Conservation (phyloP, 2,329 filamentous ascomycete species). For the Venturia pyrina region DNA sequence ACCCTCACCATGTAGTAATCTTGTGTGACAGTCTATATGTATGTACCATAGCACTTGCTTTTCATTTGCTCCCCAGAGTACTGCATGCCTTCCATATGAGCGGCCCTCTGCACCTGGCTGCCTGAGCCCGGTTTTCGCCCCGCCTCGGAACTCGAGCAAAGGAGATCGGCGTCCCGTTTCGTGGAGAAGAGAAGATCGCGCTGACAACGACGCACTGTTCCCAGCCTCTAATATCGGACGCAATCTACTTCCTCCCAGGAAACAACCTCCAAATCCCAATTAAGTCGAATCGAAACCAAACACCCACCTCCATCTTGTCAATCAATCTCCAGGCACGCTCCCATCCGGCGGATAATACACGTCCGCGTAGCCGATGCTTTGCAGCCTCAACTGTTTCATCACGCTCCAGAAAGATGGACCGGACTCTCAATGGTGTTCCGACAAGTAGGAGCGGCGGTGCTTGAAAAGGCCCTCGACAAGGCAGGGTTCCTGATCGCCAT, state of each 20-base stretch:
- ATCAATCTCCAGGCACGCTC: neutral
- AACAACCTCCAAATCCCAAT: neutral
- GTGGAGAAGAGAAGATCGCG: neutral
- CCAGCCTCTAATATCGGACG: neutral
- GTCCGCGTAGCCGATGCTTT: neutral
- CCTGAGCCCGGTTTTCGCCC: neutral
- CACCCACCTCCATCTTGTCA: constrained; percentile 1
- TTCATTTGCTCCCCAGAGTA: constrained; percentile 1
- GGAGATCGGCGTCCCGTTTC: neutral
- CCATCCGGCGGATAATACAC: neutral
- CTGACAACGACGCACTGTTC: neutral
- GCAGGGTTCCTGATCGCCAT: too few species aligned
- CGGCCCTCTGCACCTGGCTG: neutral
- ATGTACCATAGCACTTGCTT: too few species aligned
- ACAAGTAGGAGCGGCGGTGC: too few species aligned
- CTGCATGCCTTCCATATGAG: neutral
- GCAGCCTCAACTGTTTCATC: neutral
- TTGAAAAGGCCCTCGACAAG: too few species aligned
- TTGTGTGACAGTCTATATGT: too few species aligned
- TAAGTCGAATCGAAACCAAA: neutral
- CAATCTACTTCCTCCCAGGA: neutral
- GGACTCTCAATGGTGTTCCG: too few species aligned
- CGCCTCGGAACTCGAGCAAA: neutral
- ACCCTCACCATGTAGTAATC: too few species aligned
- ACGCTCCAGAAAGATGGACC: too few species aligned